phyloP scores from a whole-genome alignment of 805 yeast genomes.

The Wickerhamiella qilinensis region DNA sequence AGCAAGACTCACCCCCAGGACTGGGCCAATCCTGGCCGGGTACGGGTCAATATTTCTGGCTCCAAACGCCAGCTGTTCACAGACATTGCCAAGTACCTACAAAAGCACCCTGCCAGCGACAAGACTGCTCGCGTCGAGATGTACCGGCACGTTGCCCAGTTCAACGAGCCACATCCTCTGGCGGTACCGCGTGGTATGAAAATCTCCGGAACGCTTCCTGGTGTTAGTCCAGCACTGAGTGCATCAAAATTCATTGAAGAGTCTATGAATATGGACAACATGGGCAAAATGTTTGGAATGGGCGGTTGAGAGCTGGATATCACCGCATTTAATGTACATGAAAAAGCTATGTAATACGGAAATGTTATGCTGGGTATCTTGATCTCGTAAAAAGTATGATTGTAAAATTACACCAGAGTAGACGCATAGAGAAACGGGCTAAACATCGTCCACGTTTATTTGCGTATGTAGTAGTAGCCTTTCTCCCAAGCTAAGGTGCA shows the following conservation, averaged over 20 bases:
- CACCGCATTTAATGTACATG: no score
- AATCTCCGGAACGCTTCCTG: slow-evolving; percentile 80
- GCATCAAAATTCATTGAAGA: slow-evolving; percentile 66
- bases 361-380: no score
- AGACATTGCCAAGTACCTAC: slow-evolving; percentile 43
- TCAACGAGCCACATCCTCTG: slow-evolving; percentile 27
- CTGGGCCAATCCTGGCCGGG: slow-evolving; percentile 95
- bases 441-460: no score
- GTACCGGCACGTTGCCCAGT: slow-evolving; percentile 14
- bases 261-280: slow-evolving; percentile 11
- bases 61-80: slow-evolving; percentile 49
- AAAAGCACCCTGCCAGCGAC: slow-evolving; percentile 53
- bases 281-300: slow-evolving; percentile 2
- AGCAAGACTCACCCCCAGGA: slow-evolving; percentile 91
- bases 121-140: slow-evolving; percentile 28
- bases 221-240: slow-evolving; percentile 62
- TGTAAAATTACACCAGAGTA: no score
- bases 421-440: no score
- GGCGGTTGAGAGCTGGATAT: background rate
- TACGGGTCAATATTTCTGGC: slow-evolving; percentile 50
- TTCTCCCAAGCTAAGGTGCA: no score
- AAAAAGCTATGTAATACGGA: no score
- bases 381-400: no score
- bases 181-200: slow-evolving; percentile 76
- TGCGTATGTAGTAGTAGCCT: no score